phyloP scores from a whole-genome alignment of 106 monocot genomes.

The Apostasia ramifera region DNA sequence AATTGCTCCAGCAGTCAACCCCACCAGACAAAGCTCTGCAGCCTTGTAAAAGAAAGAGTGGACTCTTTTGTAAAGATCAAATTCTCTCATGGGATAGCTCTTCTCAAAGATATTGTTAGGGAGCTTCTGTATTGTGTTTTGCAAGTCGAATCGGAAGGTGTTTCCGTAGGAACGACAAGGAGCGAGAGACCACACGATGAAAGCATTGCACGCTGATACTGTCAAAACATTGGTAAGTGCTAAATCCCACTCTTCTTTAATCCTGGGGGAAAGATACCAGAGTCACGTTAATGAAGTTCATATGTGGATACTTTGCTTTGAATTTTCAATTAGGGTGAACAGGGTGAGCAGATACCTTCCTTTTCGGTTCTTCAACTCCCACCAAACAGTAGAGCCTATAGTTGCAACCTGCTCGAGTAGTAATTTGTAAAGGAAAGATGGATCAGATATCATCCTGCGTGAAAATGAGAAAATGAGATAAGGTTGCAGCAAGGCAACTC shows the following conservation, averaged over 20 bases:
- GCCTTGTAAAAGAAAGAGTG: slow-evolving; percentile 86
- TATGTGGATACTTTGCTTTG: neutral
- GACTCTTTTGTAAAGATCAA: slow-evolving; percentile 84
- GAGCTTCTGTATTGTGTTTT: slow-evolving; percentile 93
- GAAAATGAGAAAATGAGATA: slow-evolving; percentile 4
- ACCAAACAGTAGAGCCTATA: slow-evolving; percentile 62
- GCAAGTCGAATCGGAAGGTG: slow-evolving; percentile 81
- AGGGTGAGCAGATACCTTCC: slow-evolving; percentile 47
- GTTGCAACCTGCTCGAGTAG: slow-evolving; percentile 67
- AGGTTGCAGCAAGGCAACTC: neutral
- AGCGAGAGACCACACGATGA: slow-evolving; percentile 91
- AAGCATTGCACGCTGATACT: slow-evolving; percentile 71
- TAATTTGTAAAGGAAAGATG: slow-evolving; percentile 83
- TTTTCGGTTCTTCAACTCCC: slow-evolving; percentile 89
- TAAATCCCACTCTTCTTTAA: slow-evolving; percentile 93
- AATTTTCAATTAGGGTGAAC: neutral
- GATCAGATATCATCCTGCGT: slow-evolving; percentile 91
- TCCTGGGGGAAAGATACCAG: slow-evolving; percentile 34
- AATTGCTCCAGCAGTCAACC: slow-evolving; percentile 57
- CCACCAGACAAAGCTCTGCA: slow-evolving; percentile 66
- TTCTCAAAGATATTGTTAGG: slow-evolving; percentile 96
- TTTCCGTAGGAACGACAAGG: slow-evolving; percentile 95
- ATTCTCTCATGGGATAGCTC: slow-evolving; percentile 83
- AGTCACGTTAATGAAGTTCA: neutral
- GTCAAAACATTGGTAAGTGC: slow-evolving; percentile 84